Percentiles rank a stretch among this genome's conserved stretches.
Evolutionary conservation across 495 filamentous ascomycete species (phyloP).

Genomic region (Penicillium pancosmium): DNA sequence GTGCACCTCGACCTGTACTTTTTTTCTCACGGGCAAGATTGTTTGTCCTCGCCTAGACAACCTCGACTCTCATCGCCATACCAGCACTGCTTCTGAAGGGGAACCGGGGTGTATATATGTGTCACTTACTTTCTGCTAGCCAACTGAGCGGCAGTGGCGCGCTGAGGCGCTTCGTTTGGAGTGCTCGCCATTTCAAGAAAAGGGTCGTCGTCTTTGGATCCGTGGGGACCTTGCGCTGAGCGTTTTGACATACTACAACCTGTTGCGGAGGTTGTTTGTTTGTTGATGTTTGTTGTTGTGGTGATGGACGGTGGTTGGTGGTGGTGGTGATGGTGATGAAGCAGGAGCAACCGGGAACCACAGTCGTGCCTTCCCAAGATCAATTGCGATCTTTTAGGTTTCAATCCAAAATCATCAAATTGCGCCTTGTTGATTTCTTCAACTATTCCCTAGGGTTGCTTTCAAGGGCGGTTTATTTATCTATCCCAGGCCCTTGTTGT

Average conservation of each 20-base stretch:
- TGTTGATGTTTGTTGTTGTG: too few species aligned
- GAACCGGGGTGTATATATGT: not conserved
- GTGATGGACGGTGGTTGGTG: too few species aligned
- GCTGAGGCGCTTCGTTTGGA: slow-evolving; percentile 50
- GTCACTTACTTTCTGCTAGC: slow-evolving; percentile 55
- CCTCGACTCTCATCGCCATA: not conserved
- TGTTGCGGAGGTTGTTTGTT: not conserved
- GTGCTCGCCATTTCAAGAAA: slow-evolving; percentile 44
- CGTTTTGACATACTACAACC: slow-evolving; percentile 43
- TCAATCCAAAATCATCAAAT: too few species aligned
- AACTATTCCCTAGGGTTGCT: too few species aligned
- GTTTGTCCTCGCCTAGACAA: not conserved
- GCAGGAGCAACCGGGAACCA: too few species aligned
- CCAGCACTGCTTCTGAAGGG: not conserved
- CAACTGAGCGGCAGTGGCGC: slow-evolving; percentile 55
- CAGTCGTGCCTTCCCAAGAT: too few species aligned
- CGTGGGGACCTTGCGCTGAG: slow-evolving; percentile 38
- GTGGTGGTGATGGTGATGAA: too few species aligned
- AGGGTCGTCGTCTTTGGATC: slow-evolving; percentile 33
- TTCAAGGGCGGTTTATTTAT: too few species aligned
- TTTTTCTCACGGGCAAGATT: not conserved
- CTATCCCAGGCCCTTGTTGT: not conserved
- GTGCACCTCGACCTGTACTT: too few species aligned
- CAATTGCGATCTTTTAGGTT: too few species aligned
- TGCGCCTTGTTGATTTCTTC: too few species aligned